A percentile compares a stretch with the other conserved stretches of the same genome.
phyloP scores from a whole-genome alignment of 306 rosid genomes.

The Lathyrus sativus region DNA sequence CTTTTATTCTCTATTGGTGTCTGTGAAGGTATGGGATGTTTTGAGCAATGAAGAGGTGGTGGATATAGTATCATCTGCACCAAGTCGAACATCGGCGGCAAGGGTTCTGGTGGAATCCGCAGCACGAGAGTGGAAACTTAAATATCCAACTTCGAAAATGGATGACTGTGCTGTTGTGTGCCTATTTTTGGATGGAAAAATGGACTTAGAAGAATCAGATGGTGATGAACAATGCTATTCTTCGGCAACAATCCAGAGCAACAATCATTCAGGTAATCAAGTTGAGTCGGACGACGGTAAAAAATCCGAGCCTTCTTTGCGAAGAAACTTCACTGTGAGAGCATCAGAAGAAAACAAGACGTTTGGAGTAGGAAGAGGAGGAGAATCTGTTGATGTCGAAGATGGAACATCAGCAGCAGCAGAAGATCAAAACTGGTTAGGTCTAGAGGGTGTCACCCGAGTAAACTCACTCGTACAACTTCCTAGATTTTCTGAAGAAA shows the following conservation, averaged over 20 bases:
- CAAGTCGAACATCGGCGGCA: slow-evolving; percentile 74
- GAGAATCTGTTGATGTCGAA: slow-evolving; percentile 43
- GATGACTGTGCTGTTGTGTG: slow-evolving; percentile 98
- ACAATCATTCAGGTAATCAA: slow-evolving; percentile 64
- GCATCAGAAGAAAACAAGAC: slow-evolving; percentile 59
- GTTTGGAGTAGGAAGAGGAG: slow-evolving; percentile 36
- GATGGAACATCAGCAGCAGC: slow-evolving; percentile 51
- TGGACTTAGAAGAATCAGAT: slow-evolving; percentile 93
- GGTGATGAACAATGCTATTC: slow-evolving; percentile 79
- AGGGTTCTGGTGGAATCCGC: slow-evolving; percentile 82
- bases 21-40: slow-evolving; percentile 89
- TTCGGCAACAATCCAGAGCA: slow-evolving; percentile 74
- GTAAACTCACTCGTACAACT: slow-evolving; percentile 99
- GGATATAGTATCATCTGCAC: slow-evolving; percentile 73
- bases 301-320: slow-evolving; percentile 77
- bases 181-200: slow-evolving; percentile 83
- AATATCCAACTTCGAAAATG: slow-evolving; percentile 95
- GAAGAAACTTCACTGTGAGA: slow-evolving; percentile 74
- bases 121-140: slow-evolving; percentile 83
- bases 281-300: slow-evolving; percentile 78
- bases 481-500: slow-evolving; percentile 87
- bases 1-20: background rate
- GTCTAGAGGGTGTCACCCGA: slow-evolving; percentile 88
- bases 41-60: slow-evolving; percentile 95
- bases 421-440: slow-evolving; percentile 87